Conservation (phyloP, 257 asterid species). For the Scutellaria galericulata region DNA sequence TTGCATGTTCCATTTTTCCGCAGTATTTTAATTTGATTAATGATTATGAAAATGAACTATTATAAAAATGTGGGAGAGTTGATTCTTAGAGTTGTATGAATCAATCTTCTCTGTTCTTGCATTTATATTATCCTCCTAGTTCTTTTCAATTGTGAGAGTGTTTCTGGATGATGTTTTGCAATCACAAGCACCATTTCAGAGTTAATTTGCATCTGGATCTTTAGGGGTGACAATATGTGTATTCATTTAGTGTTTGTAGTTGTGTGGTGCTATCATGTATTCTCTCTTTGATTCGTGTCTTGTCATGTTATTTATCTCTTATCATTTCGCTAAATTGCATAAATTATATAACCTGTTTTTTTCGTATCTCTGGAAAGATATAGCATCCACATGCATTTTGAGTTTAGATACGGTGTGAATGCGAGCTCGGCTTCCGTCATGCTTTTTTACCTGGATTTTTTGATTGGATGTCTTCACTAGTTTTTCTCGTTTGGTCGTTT, state of each 20-base stretch:
- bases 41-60: background rate
- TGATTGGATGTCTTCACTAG: slow-evolving; percentile 1
- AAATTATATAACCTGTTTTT: background rate
- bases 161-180: background rate
- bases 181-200: background rate
- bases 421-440: slow-evolving; percentile 2
- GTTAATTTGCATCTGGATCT: slow-evolving; percentile 3
- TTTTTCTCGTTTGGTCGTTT: background rate
- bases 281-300: no score
- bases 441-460: background rate
- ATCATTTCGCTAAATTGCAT: background rate
- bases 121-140: slow-evolving; percentile 1
- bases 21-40: background rate
- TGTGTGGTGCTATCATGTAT: no score
- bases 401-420: background rate
- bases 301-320: no score
- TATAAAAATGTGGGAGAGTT: background rate
- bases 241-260: no score
- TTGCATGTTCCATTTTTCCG: slow-evolving; percentile 23
- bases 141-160: slow-evolving; percentile 7
- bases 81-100: background rate
- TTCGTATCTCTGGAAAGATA: background rate
- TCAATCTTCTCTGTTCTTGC: background rate
- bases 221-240: background rate
- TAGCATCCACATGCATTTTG: background rate